phyloP scores from a whole-genome alignment of 2,329 filamentous ascomycete species.

The Corynespora cassiicola region DNA sequence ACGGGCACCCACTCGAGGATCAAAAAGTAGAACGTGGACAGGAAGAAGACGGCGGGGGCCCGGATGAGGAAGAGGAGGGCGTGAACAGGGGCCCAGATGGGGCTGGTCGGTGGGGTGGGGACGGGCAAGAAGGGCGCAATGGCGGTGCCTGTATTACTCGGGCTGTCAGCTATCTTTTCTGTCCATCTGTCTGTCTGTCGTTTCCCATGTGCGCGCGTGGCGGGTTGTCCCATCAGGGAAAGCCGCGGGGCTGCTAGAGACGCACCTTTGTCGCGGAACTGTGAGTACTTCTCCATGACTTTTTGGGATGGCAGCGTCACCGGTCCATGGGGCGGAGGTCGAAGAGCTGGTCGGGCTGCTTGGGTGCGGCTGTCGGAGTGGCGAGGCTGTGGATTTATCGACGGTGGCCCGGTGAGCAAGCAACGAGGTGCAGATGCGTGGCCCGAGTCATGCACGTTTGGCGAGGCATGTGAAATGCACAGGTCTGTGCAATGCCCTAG shows the following conservation, averaged over 20 bases:
- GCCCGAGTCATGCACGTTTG: too few species aligned
- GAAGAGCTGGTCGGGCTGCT: not conserved
- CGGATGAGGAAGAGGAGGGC: constrained; percentile 80
- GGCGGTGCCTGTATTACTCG: constrained; percentile 78
- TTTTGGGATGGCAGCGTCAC: constrained; percentile 7
- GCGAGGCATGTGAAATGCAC: too few species aligned
- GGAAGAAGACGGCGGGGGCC: constrained; percentile 75
- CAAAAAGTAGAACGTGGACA: constrained; percentile 75
- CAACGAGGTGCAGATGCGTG: too few species aligned
- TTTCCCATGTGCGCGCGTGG: constrained; percentile 2
- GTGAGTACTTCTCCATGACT: constrained; percentile 93
- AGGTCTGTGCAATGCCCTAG: too few species aligned
- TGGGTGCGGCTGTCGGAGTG: not conserved
- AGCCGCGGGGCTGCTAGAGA: constrained; percentile 2
- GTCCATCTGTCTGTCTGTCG: constrained; percentile 16
- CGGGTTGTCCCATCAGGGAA: not conserved
- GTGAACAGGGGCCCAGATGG: constrained; percentile 69
- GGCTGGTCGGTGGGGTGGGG: constrained; percentile 66
- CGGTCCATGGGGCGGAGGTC: constrained; percentile 17
- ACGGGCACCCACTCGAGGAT: constrained; percentile 83
- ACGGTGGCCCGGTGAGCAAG: constrained; percentile 4
- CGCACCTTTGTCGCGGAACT: constrained; percentile 87
- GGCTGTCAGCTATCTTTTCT: constrained; percentile 6
- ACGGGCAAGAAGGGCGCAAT: constrained; percentile 95
- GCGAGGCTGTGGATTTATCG: not conserved